Base-by-base conservation (phyloP, 2,329 filamentous ascomycete species). In the Aspergillus sp. region DNA sequence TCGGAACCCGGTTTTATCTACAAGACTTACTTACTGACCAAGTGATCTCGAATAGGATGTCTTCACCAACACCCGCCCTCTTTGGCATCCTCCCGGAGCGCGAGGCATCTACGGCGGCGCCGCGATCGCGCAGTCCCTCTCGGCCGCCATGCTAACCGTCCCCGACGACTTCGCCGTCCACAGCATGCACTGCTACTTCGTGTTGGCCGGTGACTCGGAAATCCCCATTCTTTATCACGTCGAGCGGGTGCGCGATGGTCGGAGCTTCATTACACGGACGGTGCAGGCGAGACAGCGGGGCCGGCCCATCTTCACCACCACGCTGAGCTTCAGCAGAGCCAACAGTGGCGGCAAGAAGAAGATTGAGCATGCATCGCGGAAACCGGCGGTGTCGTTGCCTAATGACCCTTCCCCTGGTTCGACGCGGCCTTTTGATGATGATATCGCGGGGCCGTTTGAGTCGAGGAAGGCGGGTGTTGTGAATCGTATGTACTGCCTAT, bases 111-210 rank as follows among this genome's bases (percentile, higher is more conserved):
- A 89, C 61, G 93, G 93, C 63, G 90, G 90, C 52, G 83, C 87
- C 44, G 90, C 94, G 32, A 96, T 98, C 56, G 90, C 91, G 38
- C 91, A 97, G 75, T 90, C 81, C 59, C 83, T 96, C 27, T 79
- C 86, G 37, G 89, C 93, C 2, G 93, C 89, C 26, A 90, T 95
- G 67, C 81, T 83, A 61, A 98, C 93, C 7, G 88, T 98, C 2
- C 85, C 86, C 0, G 52, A 65, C 31, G 76, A 87, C 62, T 96
- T 95, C 68, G 79, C 83, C 47, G 82, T 93, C 39, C 93, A 98
- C 74, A 91, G 86, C 62, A 96, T 95, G 86, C 93, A 98, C 77
- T 97, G 93, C 79, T 98, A 97, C 74, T 98, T 98, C 67, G 83
- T 98, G 30, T 82, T 97, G 2, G 90, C 91, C 5, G 93, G 93